Evolutionary conservation across 306 rosid species (phyloP).

Genomic region (Arachis stenosperma): DNA sequence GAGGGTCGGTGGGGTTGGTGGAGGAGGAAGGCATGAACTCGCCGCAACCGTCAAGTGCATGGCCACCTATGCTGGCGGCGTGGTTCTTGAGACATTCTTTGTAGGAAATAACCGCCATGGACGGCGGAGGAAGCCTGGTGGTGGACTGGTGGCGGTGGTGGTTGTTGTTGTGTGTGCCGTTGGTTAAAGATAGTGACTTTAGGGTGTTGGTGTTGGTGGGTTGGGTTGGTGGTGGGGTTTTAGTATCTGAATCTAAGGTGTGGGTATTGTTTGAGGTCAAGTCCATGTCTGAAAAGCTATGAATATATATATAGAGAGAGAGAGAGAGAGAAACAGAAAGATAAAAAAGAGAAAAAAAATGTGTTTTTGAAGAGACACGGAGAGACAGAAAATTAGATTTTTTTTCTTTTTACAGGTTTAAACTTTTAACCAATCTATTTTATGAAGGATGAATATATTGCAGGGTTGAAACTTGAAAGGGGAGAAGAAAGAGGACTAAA

Average conservation of each 20-base stretch:
- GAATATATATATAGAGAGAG: slow-evolving; percentile 18
- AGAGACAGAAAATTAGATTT: too few species aligned
- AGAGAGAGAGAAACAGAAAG: slow-evolving; percentile 5
- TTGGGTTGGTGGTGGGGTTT: slow-evolving; percentile 52
- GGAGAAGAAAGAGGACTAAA: not conserved
- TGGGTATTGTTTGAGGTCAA: slow-evolving; percentile 28
- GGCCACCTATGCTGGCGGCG: slow-evolving; percentile 83
- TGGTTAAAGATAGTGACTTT: slow-evolving; percentile 54
- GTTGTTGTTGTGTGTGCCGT: slow-evolving; percentile 60
- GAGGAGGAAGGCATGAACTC: slow-evolving; percentile 76
- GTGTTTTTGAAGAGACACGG: not conserved
- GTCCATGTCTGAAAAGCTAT: slow-evolving; percentile 54
- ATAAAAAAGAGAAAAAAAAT: too few species aligned
- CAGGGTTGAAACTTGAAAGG: slow-evolving; percentile 27
- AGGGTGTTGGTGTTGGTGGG: slow-evolving; percentile 36
- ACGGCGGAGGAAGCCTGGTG: slow-evolving; percentile 1
- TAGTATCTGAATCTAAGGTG: slow-evolving; percentile 47
- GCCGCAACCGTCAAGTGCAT: slow-evolving; percentile 90
- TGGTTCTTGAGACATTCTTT: slow-evolving; percentile 89
- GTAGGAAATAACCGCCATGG: slow-evolving; percentile 46
- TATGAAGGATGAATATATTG: slow-evolving; percentile 18
- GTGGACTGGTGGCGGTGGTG: slow-evolving; percentile 8
- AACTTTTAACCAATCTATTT: slow-evolving; percentile 27
- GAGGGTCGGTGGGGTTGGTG: slow-evolving; percentile 57
- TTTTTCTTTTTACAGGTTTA: slow-evolving; percentile 20